Evolutionary conservation across 2,329 filamentous ascomycete species (phyloP).

Genomic region (Penicillium glabrum): DNA sequence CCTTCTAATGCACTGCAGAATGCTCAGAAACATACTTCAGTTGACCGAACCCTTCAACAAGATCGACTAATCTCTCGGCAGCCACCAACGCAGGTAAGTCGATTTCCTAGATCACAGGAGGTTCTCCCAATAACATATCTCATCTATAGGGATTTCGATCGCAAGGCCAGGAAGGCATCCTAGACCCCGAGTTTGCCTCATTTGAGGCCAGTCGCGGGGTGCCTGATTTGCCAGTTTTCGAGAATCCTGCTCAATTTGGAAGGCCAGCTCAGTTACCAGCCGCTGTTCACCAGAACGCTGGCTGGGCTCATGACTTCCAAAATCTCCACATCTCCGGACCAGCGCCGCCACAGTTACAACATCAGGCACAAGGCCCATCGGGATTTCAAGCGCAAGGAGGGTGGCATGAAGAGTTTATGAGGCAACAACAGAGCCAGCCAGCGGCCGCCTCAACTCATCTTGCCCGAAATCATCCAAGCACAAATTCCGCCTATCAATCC

Average conservation of each 20-base stretch:
- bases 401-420: constrained; percentile 65
- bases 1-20: constrained; percentile 74
- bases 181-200: constrained; percentile 68
- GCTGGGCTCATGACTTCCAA: constrained; percentile 51
- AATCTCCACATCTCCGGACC: constrained; percentile 42
- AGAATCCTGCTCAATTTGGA: constrained; percentile 34
- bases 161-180: constrained; percentile 51
- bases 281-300: constrained; percentile 20
- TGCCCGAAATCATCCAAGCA: constrained; percentile 16
- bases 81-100: constrained; percentile 55
- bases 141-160: constrained; percentile 61
- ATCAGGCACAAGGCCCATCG: constrained; percentile 49
- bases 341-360: constrained; percentile 49
- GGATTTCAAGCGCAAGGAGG: constrained; percentile 38
- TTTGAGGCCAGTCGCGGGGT: constrained; percentile 54
- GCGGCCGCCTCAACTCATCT: constrained; percentile 23
- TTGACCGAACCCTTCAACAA: constrained; percentile 70
- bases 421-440: constrained; percentile 36
- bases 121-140: constrained; percentile 2
- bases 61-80: constrained; percentile 62
- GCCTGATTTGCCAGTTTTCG: constrained; percentile 36
- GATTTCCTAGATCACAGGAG: neutral
- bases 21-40: constrained; percentile 67
- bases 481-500: constrained; percentile 28
- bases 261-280: constrained; percentile 26